Evolutionary conservation across 2,329 filamentous ascomycete genomes (phyloP), one percentile per base, ranked within the genome.

Genomic region (Apiospora hydei): DNA sequence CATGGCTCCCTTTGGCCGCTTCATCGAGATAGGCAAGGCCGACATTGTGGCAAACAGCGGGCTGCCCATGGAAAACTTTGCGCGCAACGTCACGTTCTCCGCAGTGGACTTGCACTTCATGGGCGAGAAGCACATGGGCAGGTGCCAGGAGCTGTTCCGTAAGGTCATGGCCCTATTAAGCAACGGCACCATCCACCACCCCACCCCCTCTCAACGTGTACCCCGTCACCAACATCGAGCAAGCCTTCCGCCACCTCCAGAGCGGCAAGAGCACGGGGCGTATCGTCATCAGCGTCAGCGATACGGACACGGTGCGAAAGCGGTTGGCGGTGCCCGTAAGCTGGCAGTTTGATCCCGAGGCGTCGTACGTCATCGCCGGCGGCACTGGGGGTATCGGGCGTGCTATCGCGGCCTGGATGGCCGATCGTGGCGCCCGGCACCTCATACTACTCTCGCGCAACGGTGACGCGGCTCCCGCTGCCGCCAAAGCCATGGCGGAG

Each of bases 171-270:
- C 4, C 38, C 38, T 38, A 8, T 38, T 38, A 8, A 38, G 38
- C 38, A 38, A 8, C 8, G 38, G 38, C 38, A 38, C 38, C 38
- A 38, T 38, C 38, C 4, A 38, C 38, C 38, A 75, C 44, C 76
- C 77, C 1, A 67, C 43, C 1, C 77, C 78, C 0, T 67, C n/a
- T 78, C n/a, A 73, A 77, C 41, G 11, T 75, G 4, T 78, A 76
- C 57, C 73, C 75, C 16, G 72, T 76, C 11, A 74, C 75, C 0
- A 67, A 77, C 34, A 70, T 74, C 10, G 76, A 78, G 30, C 41
- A 75, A 11, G 77, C 77, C 30, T 78, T 79, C 69, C 73, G 76
- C 14, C 76, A 72, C 51, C 71, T 79, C 4, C 76, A 78, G 67
- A 72, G 73, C 53, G 53, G 53, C 24, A 61, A 61, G 53, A 18